These are phyloP conservation scores for Insectozyma bohioensis DNA, from an alignment of 1,139 yeast species.

Conservation along the genomic window DNA sequence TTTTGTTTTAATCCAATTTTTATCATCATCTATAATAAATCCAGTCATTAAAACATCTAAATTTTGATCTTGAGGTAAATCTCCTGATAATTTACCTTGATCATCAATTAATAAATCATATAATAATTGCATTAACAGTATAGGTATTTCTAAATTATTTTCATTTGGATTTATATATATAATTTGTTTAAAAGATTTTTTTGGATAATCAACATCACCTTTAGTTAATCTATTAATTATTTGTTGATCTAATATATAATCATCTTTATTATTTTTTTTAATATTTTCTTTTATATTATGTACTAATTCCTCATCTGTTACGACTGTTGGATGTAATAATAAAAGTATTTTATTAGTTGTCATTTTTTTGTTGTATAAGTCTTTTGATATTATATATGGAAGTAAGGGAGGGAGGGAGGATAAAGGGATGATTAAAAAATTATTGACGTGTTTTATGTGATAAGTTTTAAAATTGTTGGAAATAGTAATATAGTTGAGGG, in stretches of 20 bases:
- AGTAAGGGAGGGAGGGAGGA: no score
- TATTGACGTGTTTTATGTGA: no score
- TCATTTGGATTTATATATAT: slow-evolving; percentile 60
- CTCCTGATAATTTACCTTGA: slow-evolving; percentile 57
- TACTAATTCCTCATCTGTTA: slow-evolving; percentile 55
- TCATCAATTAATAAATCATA: slow-evolving; percentile 40
- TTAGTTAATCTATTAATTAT: slow-evolving; percentile 70
- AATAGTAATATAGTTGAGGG: no score
- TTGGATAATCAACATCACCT: slow-evolving; percentile 49
- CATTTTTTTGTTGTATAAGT: no score
- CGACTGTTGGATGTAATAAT: slow-evolving; percentile 72
- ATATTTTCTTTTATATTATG: slow-evolving; percentile 32
- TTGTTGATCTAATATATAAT: slow-evolving; percentile 43
- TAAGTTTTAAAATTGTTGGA: no score
- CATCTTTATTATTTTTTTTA: slow-evolving; percentile 16
- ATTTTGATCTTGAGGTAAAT: slow-evolving; percentile 48
- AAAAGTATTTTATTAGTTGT: slow-evolving; percentile 24
- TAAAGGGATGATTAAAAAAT: no score
- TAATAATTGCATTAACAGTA: slow-evolving; percentile 40
- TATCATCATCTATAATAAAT: slow-evolving; percentile 41
- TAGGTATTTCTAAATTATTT: slow-evolving; percentile 39
- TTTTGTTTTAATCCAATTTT: slow-evolving; percentile 47
- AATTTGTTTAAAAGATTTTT: slow-evolving; percentile 47
- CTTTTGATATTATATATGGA: no score
- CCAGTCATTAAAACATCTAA: slow-evolving; percentile 67